Evolutionary conservation across 2,329 filamentous ascomycete genomes (phyloP).

Genomic region (Arthrobotrys megalospora): DNA sequence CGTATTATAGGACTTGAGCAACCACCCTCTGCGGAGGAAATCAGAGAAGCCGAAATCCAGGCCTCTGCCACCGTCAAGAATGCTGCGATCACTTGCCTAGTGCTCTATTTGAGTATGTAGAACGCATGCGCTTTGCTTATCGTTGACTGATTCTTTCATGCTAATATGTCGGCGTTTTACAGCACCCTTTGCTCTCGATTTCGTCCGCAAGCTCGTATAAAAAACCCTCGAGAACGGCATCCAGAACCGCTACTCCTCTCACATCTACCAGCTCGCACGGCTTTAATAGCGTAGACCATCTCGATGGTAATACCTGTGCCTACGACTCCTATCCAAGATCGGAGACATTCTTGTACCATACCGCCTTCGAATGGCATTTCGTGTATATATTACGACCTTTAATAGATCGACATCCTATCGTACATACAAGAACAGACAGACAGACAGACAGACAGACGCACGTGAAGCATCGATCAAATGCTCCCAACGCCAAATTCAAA

Average conservation of each 20-base stretch:
- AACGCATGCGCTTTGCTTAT: background rate
- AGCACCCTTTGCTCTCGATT: constrained; percentile 74
- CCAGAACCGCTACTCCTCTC: too few relatives aligned
- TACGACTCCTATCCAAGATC: background rate
- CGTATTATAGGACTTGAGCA: constrained; percentile 75
- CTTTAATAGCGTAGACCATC: background rate
- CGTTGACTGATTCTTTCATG: background rate
- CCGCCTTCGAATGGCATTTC: constrained; percentile 1
- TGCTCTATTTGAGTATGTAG: constrained; percentile 83
- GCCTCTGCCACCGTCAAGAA: constrained; percentile 78
- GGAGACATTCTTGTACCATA: constrained; percentile 35
- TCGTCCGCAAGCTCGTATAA: constrained; percentile 71
- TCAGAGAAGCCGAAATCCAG: constrained; percentile 75
- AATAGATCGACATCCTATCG: constrained; percentile 49
- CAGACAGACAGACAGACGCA: constrained; percentile 3
- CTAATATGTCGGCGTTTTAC: constrained; percentile 20
- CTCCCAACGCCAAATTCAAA: constrained; percentile 56
- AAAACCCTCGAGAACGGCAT: constrained; percentile 25
- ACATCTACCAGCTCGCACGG: background rate
- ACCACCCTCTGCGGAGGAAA: constrained; percentile 79
- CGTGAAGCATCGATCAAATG: constrained; percentile 25
- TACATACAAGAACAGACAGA: constrained; percentile 34
- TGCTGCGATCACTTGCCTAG: constrained; percentile 76
- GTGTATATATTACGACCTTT: constrained; percentile 48
- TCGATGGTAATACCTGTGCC: too few relatives aligned